Evolutionary conservation across 805 yeast species (phyloP), one percentile per base, ranked within the genome.

Genomic region (Ogataea methylovora): DNA sequence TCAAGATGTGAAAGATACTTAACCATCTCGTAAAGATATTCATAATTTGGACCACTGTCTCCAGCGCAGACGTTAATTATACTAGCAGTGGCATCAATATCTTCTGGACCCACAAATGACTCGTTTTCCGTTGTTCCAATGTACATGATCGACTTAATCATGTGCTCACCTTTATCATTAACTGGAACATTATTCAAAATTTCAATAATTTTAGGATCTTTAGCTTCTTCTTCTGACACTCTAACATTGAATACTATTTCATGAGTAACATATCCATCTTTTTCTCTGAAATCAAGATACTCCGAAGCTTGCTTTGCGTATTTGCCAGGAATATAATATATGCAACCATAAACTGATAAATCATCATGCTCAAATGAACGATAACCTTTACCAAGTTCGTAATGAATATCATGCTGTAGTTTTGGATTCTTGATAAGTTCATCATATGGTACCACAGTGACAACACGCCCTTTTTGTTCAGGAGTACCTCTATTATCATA

Each of bases 401-500:
- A n/a, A n/a, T n/a, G n/a, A n/a, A n/a, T n/a, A 45, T 76, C 77
- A 3, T 58, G 40, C 24, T 64, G 61, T 36, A 76, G 69, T 3
- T 35, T 44, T 0, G 44, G 37, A 39, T 73, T 63, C 3, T 46
- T 34, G 18, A 70, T 51, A 13, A 82, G 65, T 37, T 75, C 76
- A 7, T 69, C 68, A 29, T 71, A 61, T 8, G 87, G 72, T 1
- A 88, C 65, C 30, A 88, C 61, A 0, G 97, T 88, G 8, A 74
- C 95, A 2, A 88, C 97, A 23, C 97, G 59, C 1, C 97, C 97
- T 1, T 94, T 95, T n/a, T 60, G 52, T 37, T 74, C 84, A 0
- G 85, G 86, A 0, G 94, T 82, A 1, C 97, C 97, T 34, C 97
- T 61, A 55, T 90, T 95, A 54, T 88, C 97, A 17, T 79, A 75